These are phyloP conservation scores for Hyaloperonospora arabidopsidis DNA, from an alignment of 352 stramenopile species.

Conservation along the genomic window DNA sequence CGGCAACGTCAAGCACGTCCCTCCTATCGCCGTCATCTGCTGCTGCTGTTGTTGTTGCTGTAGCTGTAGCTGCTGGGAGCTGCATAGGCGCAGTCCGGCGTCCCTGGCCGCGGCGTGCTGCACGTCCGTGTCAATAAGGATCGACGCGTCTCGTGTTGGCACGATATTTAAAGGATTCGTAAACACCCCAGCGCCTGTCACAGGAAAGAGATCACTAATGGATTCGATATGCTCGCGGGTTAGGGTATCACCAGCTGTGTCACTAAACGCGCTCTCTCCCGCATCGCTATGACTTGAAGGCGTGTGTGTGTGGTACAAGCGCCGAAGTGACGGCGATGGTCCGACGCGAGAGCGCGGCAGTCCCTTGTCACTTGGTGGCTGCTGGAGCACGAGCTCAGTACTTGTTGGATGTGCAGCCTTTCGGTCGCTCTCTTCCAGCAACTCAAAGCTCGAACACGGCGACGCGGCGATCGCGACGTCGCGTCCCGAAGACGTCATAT, in stretches of 20 bases:
- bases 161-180: constrained; percentile 71
- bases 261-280: not conserved
- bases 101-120: constrained; percentile 28
- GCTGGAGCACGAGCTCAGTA: too few relatives aligned
- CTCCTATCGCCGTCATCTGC: too few relatives aligned
- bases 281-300: constrained; percentile 15
- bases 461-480: not conserved
- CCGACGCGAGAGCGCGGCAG: not conserved
- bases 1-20: too few relatives aligned
- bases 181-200: constrained; percentile 50
- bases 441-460: not conserved
- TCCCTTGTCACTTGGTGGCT: not conserved
- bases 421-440: not conserved
- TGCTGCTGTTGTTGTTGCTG: too few relatives aligned
- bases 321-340: constrained; percentile 17
- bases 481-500: not conserved
- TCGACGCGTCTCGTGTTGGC: constrained; percentile 62
- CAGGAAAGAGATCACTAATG: constrained; percentile 59
- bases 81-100: constrained; percentile 9
- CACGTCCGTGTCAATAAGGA: constrained; percentile 63
- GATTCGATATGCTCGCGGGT: constrained; percentile 28
- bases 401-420: too few relatives aligned
- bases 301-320: constrained; percentile 12
- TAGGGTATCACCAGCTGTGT: too few relatives aligned
- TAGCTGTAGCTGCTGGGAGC: too few relatives aligned